Conservation (phyloP, 1,284 basidiomycete genomes). For the Fistulina hepatica region DNA sequence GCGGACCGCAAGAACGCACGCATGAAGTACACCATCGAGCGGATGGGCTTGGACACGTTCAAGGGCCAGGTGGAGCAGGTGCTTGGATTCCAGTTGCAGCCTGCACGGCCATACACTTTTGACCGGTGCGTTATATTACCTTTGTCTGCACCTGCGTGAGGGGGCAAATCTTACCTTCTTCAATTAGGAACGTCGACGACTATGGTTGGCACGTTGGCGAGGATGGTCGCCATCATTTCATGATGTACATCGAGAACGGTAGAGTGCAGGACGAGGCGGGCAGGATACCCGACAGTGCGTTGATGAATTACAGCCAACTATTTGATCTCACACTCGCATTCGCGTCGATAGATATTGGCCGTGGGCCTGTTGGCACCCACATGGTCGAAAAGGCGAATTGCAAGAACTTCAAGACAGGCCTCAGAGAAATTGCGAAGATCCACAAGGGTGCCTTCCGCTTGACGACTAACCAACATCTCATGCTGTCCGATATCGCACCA, state of each 20-base stretch:
- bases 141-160: too few species aligned
- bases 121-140: too few species aligned
- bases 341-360: too few species aligned
- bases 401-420: conserved; percentile 92
- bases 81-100: conserved; percentile 71
- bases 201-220: conserved; percentile 89
- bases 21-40: conserved; percentile 95
- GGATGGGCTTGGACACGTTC: conserved; percentile 82
- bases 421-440: conserved; percentile 86
- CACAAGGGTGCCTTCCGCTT: conserved; percentile 92
- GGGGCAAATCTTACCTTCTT: too few species aligned
- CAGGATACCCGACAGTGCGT: too few species aligned
- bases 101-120: conserved; percentile 73
- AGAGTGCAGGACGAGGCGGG: conserved; percentile 90
- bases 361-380: too few species aligned
- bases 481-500: conserved; percentile 76
- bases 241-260: conserved; percentile 95
- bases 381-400: too few species aligned
- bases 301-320: too few species aligned
- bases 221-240: conserved; percentile 88
- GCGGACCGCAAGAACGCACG: conserved; percentile 74
- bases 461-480: conserved; percentile 91
- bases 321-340: too few species aligned
- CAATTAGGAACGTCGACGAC: conserved; percentile 84
- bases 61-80: conserved; percentile 85